Base-by-base conservation (phyloP, 148 eudicot species). In the Cornus controversa region DNA sequence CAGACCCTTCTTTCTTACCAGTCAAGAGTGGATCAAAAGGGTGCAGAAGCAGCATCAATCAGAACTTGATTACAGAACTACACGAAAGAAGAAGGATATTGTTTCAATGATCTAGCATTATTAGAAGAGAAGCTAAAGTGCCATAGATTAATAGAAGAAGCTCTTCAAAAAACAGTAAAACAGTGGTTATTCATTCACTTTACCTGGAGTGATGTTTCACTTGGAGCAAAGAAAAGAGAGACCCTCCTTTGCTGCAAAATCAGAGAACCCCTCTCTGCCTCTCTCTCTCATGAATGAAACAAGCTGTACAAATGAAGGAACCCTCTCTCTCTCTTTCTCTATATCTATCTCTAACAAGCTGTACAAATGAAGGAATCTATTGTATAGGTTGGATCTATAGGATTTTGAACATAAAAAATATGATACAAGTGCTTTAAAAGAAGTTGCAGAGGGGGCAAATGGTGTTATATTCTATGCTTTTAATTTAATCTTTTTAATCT, bases 321-420 rank as follows among this genome's bases (percentile, higher is more conserved):
- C 81, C 86, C 34, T n/a, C n/a, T n/a, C n/a, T n/a, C n/a, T 75
- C 62, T 80, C 75, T 82, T 34, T 77, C 27, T 78, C 31, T 80
- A 50, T 78, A 50, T 63, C 58, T 78, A 62, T 77, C 77, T 73
- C 27, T 69, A 57, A 67, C 79, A 72, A 77, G 78, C 14, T 79
- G 84, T 67, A 72, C 77, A 80, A 23, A 73, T 78, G 82, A 74
- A 80, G 79, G 92, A 81, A 87, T 83, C 86, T 67, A 81, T 82
- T 77, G 79, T 75, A 68, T 84, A 78, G 80, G 87, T 77, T 89
- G 88, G 88, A 86, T 86, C 83, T 84, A 58, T 72, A 78, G 58
- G 78, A 34, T 69, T 79, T 81, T 79, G 81, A 84, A 84, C 80
- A 70, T 84, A 84, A 26, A 79, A n/a, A n/a, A n/a, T n/a, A 80